A percentile compares a stretch with the other conserved stretches of the same genome.
Conservation (phyloP, 2,329 filamentous ascomycete species). For the Neonectria hederae region DNA sequence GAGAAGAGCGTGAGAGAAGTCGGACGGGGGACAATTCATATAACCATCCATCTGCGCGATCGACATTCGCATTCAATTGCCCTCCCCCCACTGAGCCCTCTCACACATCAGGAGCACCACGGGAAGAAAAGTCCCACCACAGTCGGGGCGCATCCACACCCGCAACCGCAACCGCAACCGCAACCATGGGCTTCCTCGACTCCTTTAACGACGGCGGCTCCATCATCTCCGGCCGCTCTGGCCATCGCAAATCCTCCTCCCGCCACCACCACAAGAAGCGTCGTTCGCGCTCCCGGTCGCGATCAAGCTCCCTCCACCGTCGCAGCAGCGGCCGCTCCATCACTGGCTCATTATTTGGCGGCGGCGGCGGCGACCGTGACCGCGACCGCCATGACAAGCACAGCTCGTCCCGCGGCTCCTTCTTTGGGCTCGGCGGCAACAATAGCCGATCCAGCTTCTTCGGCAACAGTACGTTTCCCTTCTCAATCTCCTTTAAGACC, state of each 20-base stretch:
- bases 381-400: constrained; percentile 49
- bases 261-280: constrained; percentile 45
- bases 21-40: not conserved
- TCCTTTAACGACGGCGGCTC: constrained; percentile 46
- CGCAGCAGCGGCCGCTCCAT: constrained; percentile 46
- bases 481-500: not conserved
- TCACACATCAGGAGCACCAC: too few relatives aligned
- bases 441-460: constrained; percentile 58
- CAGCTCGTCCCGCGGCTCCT: constrained; percentile 55
- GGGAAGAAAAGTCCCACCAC: too few relatives aligned
- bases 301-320: constrained; percentile 48
- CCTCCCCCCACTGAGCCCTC: too few relatives aligned
- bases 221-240: constrained; percentile 43
- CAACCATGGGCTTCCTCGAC: constrained; percentile 48
- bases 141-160: not conserved
- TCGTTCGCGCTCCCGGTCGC: constrained; percentile 52
- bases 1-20: constrained; percentile 1
- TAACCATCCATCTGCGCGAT: not conserved
- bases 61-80: not conserved
- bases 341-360: constrained; percentile 47
- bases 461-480: constrained; percentile 49
- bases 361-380: constrained; percentile 28
- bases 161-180: not conserved
- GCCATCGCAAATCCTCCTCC: constrained; percentile 41
- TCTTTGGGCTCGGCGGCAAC: constrained; percentile 59